Base-by-base conservation (phyloP, 768 basidiomycete genomes). In the Aureoboletus auriporus region DNA sequence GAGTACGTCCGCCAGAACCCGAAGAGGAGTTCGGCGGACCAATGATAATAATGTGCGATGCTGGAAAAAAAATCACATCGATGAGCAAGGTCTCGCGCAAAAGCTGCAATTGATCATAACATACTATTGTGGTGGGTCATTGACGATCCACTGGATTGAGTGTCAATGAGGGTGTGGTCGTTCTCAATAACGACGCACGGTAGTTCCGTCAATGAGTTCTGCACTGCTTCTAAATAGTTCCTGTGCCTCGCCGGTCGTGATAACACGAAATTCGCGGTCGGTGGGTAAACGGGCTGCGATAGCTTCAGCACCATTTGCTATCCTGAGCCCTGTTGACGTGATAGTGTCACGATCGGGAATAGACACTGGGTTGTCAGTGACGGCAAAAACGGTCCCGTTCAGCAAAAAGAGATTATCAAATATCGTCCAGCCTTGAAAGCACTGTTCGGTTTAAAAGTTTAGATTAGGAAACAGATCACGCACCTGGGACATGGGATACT, bases 1-100 rank as follows among this genome's bases (percentile, higher is more conserved):
- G 90, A 78, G 64, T 94, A 95, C 0, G 92, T 83, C 8, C 92
- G 79, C 93, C 93, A 95, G 57, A 94, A 80, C 37, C 93, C 93
- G 54, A 91, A 90, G 71, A 89, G 86, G 23, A 94, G 79, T 61
- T 97, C 93, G 5, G 93, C 93, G 29, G 87, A 81, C 81, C 89
- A 93, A 60, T 97, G 93, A 63, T 93, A 95, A 63, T 94, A 95
- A 67, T 95, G 93, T 1, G 86, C 87, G 47, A 95, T 78, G 69
- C 89, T 91, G 42, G 26, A 27, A 39, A 46, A 6, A 31, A 40
- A n/a, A 9, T 40, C 4, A 16, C 2, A 33, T 0, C 11, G 3
- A 38, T n/a, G n/a, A 51, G 39, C 11, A 14, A 35, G 11, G 40
- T 11, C 2, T 10, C 9, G 14, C 11, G 6, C 26, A 6, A 28